Evolutionary conservation across 208 protist species (phyloP), one percentile per base, ranked within the genome.

Genomic region (Crithidia brevicula): DNA sequence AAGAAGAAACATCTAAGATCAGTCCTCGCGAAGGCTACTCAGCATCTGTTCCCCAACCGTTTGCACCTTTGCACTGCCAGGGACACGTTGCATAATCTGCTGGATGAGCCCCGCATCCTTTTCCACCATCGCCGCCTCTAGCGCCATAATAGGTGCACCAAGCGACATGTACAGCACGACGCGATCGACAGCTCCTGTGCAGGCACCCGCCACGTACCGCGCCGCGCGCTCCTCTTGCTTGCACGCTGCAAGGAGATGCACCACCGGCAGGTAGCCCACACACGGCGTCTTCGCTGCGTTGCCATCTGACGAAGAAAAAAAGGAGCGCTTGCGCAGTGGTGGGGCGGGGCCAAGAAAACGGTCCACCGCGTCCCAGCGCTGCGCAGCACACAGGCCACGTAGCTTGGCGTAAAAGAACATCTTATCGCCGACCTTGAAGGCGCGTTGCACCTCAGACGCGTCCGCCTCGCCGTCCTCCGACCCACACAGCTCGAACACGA

Each of bases 81-180:
- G 76, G 3, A 79, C 61, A n/a, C 68, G 72, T 23, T 74, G 72
- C 67, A 87, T 60, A 8, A 88, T 70, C n/a, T 83, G 73, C 43
- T 77, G 45, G 60, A 91, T 79, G 15, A 91, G 61, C 1, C 53
- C 58, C 8, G 33, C 34, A 46, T 76, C 79, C 30, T 65, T 34
- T 15, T 62, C 76, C 36, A 59, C 71, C 59, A 75, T 82, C 1
- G 79, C 81, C 51, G 76, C 81, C 69, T 86, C 82, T 20, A 86
- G 58, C 27, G 79, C 85, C 70, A 81, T 76, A 20, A 71, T n/a
- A 0, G 71, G 80, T 1, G 68, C 57, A 15, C 65, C 74, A 1
- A 91, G 20, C 34, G 47, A 56, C 72, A 91, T 72, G 72, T 79
- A 85, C 75, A 77, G 73, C 54, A 80, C 69, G 23, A 91, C 74